Conservation (phyloP, 805 yeast species). For the Myxozyma kluyveri region DNA sequence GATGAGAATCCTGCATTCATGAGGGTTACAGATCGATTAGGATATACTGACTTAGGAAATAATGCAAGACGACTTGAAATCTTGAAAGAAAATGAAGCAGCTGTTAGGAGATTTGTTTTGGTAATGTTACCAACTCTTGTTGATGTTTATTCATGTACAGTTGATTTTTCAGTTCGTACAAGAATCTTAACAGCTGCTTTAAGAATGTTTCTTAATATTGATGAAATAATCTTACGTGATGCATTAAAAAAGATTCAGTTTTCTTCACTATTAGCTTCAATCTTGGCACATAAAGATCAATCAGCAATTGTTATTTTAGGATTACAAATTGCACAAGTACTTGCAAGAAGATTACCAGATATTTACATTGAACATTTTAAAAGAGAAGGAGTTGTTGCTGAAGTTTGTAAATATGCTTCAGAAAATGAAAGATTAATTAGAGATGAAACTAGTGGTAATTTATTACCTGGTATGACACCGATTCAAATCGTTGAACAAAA, state of each 20-base stretch:
- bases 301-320: constrained; percentile 50
- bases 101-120: constrained; percentile 42
- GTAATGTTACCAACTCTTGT: constrained; percentile 54
- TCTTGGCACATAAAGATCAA: constrained; percentile 36
- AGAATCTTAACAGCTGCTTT: constrained; percentile 53
- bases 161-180: constrained; percentile 63
- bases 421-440: constrained; percentile 21
- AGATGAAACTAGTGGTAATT: constrained; percentile 10
- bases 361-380: constrained; percentile 51
- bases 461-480: constrained; percentile 25
- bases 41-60: constrained; percentile 19
- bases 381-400: constrained; percentile 69
- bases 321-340: constrained; percentile 46
- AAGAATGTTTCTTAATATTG: constrained; percentile 49
- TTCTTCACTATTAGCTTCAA: constrained; percentile 35
- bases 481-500: too few relatives aligned
- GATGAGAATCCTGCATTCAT: constrained; percentile 26
- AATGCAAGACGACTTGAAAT: constrained; percentile 32
- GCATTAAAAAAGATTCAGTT: constrained; percentile 33
- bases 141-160: constrained; percentile 67
- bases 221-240: constrained; percentile 28
- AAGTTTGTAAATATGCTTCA: constrained; percentile 40
- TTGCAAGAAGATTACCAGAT: constrained; percentile 48
- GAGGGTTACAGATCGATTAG: constrained; percentile 1
- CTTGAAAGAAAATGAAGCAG: constrained; percentile 10